A percentile compares a stretch with the other conserved stretches of the same genome.
These are phyloP conservation scores for Mortierella sp. DNA, from an alignment of 371 early-diverging fungal genomes.

Conservation along the genomic window DNA sequence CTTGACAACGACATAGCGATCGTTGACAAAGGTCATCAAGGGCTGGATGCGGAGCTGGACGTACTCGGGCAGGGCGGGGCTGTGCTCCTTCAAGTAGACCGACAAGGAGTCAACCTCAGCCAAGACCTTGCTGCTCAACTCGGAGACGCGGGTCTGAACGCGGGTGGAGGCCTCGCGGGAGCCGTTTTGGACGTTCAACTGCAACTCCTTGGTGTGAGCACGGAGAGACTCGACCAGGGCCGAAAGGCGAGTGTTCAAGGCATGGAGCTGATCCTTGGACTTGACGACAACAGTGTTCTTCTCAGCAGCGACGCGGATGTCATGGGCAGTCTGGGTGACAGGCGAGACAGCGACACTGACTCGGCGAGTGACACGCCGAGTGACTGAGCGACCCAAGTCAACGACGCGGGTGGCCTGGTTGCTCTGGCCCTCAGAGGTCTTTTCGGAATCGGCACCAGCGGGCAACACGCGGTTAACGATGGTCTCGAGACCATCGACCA, in stretches of 20 bases:
- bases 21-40: conserved; percentile 62
- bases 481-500: conserved; percentile 49
- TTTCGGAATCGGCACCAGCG: conserved; percentile 31
- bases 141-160: conserved; percentile 43
- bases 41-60: conserved; percentile 64
- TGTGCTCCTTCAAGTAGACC: conserved; percentile 61
- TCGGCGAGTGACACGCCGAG: conserved; percentile 45
- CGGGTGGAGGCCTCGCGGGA: conserved; percentile 32
- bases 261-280: conserved; percentile 46
- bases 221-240: conserved; percentile 39
- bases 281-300: conserved; percentile 47
- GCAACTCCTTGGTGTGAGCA: conserved; percentile 41
- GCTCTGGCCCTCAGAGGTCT: conserved; percentile 36
- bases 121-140: conserved; percentile 58
- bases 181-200: conserved; percentile 44
- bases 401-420: conserved; percentile 55
- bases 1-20: conserved; percentile 63
- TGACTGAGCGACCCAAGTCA: conserved; percentile 49
- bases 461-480: conserved; percentile 47
- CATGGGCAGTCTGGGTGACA: conserved; percentile 38
- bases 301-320: conserved; percentile 40
- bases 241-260: conserved; percentile 45
- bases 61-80: conserved; percentile 64
- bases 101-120: conserved; percentile 56
- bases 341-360: conserved; percentile 45